Evolutionary conservation across 257 asterid genomes (phyloP).

Genomic region (Solanum chmielewskii): DNA sequence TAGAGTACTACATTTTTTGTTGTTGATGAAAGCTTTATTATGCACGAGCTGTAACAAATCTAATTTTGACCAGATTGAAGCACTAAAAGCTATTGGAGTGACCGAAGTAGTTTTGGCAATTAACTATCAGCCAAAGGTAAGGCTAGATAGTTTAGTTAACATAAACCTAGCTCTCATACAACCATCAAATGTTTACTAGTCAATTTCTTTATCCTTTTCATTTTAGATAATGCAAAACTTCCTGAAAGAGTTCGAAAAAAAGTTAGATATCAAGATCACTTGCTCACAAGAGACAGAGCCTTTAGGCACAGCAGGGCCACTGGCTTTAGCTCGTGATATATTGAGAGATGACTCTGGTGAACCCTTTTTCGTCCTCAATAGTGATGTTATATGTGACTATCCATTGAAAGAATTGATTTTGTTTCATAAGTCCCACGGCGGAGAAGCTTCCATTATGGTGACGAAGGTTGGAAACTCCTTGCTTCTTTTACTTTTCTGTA

Average conservation of each 20-base stretch:
- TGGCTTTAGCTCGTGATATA: constrained; percentile 78
- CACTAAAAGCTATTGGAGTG: constrained; percentile 86
- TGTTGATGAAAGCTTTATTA: background rate
- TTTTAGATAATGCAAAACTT: constrained; percentile 66
- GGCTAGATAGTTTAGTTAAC: background rate
- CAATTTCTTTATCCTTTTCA: background rate
- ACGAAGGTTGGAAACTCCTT: constrained; percentile 26
- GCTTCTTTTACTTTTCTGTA: background rate
- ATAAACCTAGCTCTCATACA: background rate
- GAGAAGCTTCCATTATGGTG: constrained; percentile 76
- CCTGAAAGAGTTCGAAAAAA: constrained; percentile 64
- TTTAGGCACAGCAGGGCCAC: constrained; percentile 95
- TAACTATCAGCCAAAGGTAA: constrained; percentile 94
- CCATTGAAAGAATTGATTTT: constrained; percentile 64
- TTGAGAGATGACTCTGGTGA: constrained; percentile 51
- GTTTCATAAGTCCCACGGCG: constrained; percentile 78
- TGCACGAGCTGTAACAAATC: background rate
- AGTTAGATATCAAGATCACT: constrained; percentile 67
- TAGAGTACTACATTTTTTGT: background rate
- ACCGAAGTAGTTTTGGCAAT: constrained; percentile 93
- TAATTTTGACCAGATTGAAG: constrained; percentile 57
- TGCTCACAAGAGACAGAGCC: constrained; percentile 89
- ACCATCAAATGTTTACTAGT: background rate
- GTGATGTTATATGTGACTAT: constrained; percentile 75
- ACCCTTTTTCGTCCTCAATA: constrained; percentile 78